Evolutionary conservation across 2,329 filamentous ascomycete species (phyloP).

Genomic region (Alternaria panax): DNA sequence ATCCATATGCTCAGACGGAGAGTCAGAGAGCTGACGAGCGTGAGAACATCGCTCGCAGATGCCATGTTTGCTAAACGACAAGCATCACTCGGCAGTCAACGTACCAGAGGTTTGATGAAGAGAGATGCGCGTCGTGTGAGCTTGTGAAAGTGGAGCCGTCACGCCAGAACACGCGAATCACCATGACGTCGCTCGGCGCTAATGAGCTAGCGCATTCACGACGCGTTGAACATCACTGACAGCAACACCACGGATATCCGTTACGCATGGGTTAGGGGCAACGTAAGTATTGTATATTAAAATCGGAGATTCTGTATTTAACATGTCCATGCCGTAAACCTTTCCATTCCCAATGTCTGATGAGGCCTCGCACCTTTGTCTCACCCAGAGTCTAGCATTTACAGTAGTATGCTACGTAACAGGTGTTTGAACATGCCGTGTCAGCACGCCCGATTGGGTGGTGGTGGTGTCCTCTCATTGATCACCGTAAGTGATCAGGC

Average conservation of each 20-base stretch:
- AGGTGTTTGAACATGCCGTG: background rate
- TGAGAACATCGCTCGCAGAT: conserved; percentile 45
- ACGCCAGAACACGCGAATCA: conserved; percentile 13
- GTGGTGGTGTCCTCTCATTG: background rate
- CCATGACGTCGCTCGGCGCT: conserved; percentile 15
- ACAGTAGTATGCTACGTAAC: background rate
- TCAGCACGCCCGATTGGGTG: background rate
- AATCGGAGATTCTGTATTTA: background rate
- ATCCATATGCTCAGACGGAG: conserved; percentile 62
- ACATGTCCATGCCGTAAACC: too few relatives aligned
- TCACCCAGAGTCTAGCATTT: background rate
- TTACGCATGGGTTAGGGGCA: background rate
- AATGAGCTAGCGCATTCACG: background rate
- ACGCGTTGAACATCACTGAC: background rate
- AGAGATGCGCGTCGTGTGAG: conserved; percentile 11
- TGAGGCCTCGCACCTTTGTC: background rate
- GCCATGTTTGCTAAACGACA: conserved; percentile 38
- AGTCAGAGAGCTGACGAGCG: conserved; percentile 56
- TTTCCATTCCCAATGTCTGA: background rate
- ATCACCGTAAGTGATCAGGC: background rate
- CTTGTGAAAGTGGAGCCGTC: conserved; percentile 16
- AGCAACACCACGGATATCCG: background rate
- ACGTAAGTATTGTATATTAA: background rate
- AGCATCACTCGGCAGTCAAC: conserved; percentile 18
- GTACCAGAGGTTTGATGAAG: background rate